Evolutionary conservation across 176 grass and related monocot species (phyloP), one percentile per base, ranked within the genome.

Genomic region (Zea luxurians): DNA sequence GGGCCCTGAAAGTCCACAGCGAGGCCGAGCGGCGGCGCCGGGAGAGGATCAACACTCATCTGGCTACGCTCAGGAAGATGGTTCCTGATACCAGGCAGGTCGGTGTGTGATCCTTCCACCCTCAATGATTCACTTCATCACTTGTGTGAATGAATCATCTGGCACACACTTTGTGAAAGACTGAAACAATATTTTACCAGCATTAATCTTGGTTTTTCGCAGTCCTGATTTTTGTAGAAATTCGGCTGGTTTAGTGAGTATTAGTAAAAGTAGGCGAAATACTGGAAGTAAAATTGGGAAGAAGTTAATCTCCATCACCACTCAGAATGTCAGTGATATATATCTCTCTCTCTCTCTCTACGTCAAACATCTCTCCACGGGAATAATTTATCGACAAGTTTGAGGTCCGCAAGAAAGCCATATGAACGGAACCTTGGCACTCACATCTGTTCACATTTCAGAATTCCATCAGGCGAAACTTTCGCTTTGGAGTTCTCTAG

Each of bases 11-110:
- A 83, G 83, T 87, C 60, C 95, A 98, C 69, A 90, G 89, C 27
- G 95, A 98, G 87, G 95, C 95, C 36, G 95, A 98, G 82, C 84
- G 80, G 66, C 86, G 91, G 43, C 89, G 95, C 10, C 83, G 95
- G 15, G 95, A 90, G 83, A 89, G 91, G 77, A 98, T 98, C 68
- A 98, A 98, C 68, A 78, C 85, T 41, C 95, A 98, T 60, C 85
- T 98, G 27, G 71, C 85, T 4, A 85, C 79, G 45, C 70, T 98
- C 37, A 90, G 87, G 81, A 85, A 85, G 13, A 88, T 98, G 91
- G 73, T 98, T 37, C 95, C 95, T 73, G 79, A 90, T 77, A 88
- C 89, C 40, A 73, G 65, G 61, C 93, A 98, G 91, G 95, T 97
- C 20, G 1, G 80, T 70, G 53, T 27, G 1, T 16, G 38, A 36